Base-by-base conservation (phyloP, 23 red algal species). In the Gracilariopsis chorda region DNA sequence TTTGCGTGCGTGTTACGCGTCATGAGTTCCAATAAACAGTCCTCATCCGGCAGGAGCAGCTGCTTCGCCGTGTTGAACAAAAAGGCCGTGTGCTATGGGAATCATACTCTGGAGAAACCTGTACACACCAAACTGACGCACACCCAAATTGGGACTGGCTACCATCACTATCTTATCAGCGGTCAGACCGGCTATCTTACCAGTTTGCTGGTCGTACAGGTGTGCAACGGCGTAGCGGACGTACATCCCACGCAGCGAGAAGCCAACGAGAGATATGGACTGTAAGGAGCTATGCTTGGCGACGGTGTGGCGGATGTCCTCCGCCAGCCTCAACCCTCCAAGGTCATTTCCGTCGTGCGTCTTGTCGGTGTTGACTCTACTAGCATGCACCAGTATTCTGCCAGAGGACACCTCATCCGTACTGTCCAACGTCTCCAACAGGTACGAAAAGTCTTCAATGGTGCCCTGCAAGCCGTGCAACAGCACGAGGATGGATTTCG, bases 401-500 rank as follows among this genome's bases (percentile, higher is more conserved):
- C 77, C 77, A 20, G 21, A n/a, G 61, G 21, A 32, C 13, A 69
- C 59, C 24, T 76, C 75, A 12, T 53, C 39, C 9, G 52, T 36
- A 11, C 27, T 14, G 55, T 80, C 8, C 23, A 84, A 40, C 59
- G 48, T 48, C 7, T 51, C 37, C 25, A 82, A 37, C 45, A 95
- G 24, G 56, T 74, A 79, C 20, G 77, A 55, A 33, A 95, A 90
- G 67, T 95, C 92, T 63, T 89, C 92, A 10, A 80, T 57, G 14
- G 71, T 80, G 40, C 92, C 92, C 40, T 95, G 82, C 37, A 95
- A 76, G 72, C 92, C 92, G 59, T 95, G 92, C 23, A 67, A 55
- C 4, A 95, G 81, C 48, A 94, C 72, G 33, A 94, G 48, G 21
- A 92, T 28, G n/a, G n/a, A n/a, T n/a, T n/a, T n/a, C n/a, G n/a